These are phyloP conservation scores for Artemisia annua DNA, from an alignment of 129 eudicot genomes.

Conservation along the genomic window DNA sequence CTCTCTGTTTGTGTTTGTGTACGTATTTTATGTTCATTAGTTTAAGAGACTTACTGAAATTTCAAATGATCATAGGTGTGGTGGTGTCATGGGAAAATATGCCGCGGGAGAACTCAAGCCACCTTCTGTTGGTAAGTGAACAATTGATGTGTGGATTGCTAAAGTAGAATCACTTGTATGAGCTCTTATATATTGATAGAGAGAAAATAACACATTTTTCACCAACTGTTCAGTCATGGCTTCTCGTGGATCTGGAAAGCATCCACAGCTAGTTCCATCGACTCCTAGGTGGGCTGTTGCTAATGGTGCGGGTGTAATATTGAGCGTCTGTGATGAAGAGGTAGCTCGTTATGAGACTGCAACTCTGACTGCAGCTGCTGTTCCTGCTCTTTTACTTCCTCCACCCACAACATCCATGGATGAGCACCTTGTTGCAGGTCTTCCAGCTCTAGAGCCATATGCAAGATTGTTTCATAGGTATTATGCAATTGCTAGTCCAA, in stretches of 20 bases:
- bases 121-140: conserved; percentile 67
- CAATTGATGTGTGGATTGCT: background rate
- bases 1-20: conserved; percentile 13
- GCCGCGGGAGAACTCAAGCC: conserved; percentile 98
- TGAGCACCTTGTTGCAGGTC: conserved; percentile 97
- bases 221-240: conserved; percentile 40
- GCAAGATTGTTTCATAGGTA: conserved; percentile 92
- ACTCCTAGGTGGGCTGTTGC: conserved; percentile 99
- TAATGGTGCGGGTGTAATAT: conserved; percentile 97
- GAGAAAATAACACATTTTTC: conserved; percentile 10
- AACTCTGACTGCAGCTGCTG: conserved; percentile 92
- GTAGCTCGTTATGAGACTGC: conserved; percentile 92
- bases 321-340: conserved; percentile 98
- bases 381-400: conserved; percentile 97
- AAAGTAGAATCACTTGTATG: background rate
- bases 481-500: conserved; percentile 96
- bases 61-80: conserved; percentile 58
- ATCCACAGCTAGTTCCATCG: conserved; percentile 91
- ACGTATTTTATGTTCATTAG: background rate
- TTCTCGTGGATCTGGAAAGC: conserved; percentile 92
- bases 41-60: conserved; percentile 17
- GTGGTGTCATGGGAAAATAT: conserved; percentile 98
- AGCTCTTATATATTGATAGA: background rate
- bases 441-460: conserved; percentile 97
- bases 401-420: conserved; percentile 97